Base-by-base conservation (phyloP, 768 basidiomycete species). In the Amanita rubescens region DNA sequence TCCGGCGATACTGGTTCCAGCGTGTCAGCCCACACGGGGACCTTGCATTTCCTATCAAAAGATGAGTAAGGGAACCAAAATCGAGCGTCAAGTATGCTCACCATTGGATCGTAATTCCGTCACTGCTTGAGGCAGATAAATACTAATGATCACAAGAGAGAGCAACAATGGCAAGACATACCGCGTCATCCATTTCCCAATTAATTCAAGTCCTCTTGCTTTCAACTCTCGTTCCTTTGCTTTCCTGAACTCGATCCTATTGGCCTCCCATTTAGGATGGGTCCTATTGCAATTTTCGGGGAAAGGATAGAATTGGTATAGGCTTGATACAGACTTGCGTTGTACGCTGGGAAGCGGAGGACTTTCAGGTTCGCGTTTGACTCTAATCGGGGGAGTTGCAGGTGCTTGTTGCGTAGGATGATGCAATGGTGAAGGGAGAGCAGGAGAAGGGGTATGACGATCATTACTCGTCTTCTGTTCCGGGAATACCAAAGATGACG, bases 21-120 rank as follows among this genome's bases (percentile, higher is more conserved):
- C 10, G 51, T 52, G n/a, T 52, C 51, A 19, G 19, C 44, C 51
- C 51, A 52, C 44, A 52, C 30, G 25, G 51, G 51, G 11, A 25
- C 17, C 4, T 10, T 12, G 24, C 43, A 37, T 46, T 11, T 25
- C 52, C 52, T 53, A 50, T 37, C 20, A 8, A 22, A 1, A 42
- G 19, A 17, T n/a, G 39, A 6, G 17, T 27, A 5, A 11, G 22
- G 51, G 5, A n/a, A n/a, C n/a, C n/a, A n/a, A n/a, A n/a, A n/a
- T n/a, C n/a, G n/a, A n/a, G n/a, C n/a, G n/a, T n/a, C n/a, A n/a
- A n/a, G n/a, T n/a, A 27, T 42, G 27, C 42, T 38, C 43, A 45
- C 52, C 52, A 53, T 35, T 53, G 30, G 15, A 53, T 22, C 1
- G 33, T 30, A 4, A 53, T 27, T 5, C 44, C 52, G 24, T 53